Evolutionary conservation across 108 stramenopile genomes (phyloP).

Genomic region (Skeletonema potamos): DNA sequence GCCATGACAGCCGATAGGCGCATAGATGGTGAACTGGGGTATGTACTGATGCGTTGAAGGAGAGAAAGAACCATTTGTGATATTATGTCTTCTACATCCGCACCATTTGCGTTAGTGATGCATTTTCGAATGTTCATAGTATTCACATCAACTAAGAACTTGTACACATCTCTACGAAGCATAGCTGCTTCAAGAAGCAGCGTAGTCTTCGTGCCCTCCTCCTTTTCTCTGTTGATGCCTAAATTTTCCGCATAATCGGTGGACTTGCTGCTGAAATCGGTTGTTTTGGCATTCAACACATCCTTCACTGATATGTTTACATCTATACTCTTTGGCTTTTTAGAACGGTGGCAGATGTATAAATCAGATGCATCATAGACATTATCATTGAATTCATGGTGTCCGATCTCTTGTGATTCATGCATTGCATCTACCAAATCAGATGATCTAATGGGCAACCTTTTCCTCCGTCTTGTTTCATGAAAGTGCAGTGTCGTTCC

Average conservation of each 20-base stretch:
- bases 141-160: constrained; percentile 14
- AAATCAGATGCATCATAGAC: background rate
- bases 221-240: background rate
- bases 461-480: background rate
- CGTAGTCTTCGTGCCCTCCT: background rate
- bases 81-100: background rate
- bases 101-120: background rate
- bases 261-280: background rate
- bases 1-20: constrained; percentile 14
- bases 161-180: constrained; percentile 40
- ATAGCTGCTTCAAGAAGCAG: constrained; percentile 16
- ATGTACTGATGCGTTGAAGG: background rate
- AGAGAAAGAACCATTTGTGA: constrained; percentile 3
- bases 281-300: constrained; percentile 17
- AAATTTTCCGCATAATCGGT: background rate
- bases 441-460: constrained; percentile 4
- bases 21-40: constrained; percentile 17
- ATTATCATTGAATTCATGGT: background rate
- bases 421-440: constrained; percentile 13
- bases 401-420: background rate
- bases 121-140: background rate
- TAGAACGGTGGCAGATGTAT: constrained; percentile 16
- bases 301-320: constrained; percentile 33
- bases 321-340: constrained; percentile 10
- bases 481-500: background rate